Evolutionary conservation across 2,329 filamentous ascomycete genomes (phyloP), one percentile per base, ranked within the genome.

Genomic region (Colletotrichum eremochloae): DNA sequence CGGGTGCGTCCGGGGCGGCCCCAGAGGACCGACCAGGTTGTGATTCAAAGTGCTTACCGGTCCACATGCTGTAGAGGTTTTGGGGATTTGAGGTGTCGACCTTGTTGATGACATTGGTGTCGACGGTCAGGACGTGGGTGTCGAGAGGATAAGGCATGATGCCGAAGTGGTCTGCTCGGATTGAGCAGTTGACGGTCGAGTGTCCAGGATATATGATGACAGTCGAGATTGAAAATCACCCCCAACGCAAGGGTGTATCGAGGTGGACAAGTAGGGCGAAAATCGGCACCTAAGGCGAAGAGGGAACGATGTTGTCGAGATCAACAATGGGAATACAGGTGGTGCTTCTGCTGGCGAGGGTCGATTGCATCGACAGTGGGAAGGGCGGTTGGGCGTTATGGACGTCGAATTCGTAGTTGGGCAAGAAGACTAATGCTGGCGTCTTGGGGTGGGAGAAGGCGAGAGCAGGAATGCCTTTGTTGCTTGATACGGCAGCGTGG

Each of bases 1-100:
- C 57, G 56, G 18, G 18, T 66, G 61, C 15, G 31, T 18, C 57
- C 76, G 84, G 82, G 76, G 74, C 76, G 63, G 58, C 65, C 64
- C 72, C 64, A 0, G 63, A 38, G 38, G 46, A 53, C 40, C 66
- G 44, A 66, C 55, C 24, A 33, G 60, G 68, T 40, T n/a, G 15
- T 38, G 33, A 18, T 56, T 56, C 18, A 56, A n/a, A 20, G 56
- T 72, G 75, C 93, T 89, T 84, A 97, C 95, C 94, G 82, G 94
- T 96, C 95, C 95, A 97, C 90, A 98, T 97, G 86, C 94, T 95
- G 84, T 96, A 97, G 63, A 98, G 90, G 80, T 95, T 97, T 84
- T 97, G 94, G 38, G 94, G 92, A 82, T 97, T 97, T 76, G 92
- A 89, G 1, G 96, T 97, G 84, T 98, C 95, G 79, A 98, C 94